Conservation (phyloP, 78 protist species). For the Fonticula alba region DNA sequence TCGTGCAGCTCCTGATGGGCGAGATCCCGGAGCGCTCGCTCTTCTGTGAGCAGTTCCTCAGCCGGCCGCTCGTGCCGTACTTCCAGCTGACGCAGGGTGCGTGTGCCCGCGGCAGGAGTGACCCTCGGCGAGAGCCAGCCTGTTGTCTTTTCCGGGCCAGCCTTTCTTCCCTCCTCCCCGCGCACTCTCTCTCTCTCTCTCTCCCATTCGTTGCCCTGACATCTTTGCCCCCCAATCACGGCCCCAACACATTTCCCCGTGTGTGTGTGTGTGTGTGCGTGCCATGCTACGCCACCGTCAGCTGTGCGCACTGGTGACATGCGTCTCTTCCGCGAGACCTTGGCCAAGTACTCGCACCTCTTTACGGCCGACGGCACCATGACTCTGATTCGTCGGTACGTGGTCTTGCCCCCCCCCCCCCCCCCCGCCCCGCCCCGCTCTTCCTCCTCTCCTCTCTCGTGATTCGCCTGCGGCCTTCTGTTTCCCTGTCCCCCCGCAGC, state of each 20-base stretch:
- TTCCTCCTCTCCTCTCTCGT: not conserved
- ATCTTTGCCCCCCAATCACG: too few species aligned
- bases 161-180: not conserved
- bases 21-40: constrained; percentile 74
- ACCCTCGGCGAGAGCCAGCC: not conserved
- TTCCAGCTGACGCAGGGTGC: constrained; percentile 34
- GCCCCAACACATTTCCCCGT: too few species aligned
- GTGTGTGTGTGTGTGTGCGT: not conserved
- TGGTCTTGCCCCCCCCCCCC: not conserved
- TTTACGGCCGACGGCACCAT: constrained; percentile 56
- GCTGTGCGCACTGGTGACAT: constrained; percentile 78
- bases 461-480: too few species aligned
- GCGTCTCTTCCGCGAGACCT: constrained; percentile 23
- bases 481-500: too few species aligned
- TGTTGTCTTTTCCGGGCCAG: not conserved
- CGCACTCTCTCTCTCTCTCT: not conserved
- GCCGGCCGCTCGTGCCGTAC: constrained; percentile 62
- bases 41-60: constrained; percentile 41
- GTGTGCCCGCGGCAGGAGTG: not conserved
- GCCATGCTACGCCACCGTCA: not conserved
- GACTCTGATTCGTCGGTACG: constrained; percentile 42
- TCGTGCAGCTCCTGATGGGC: constrained; percentile 79
- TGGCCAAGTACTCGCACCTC: constrained; percentile 17
- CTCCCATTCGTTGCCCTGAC: too few species aligned
- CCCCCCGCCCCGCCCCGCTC: not conserved